Evolutionary conservation across 345 rosid genomes (phyloP).

Genomic region (Sisymbrium irio): DNA sequence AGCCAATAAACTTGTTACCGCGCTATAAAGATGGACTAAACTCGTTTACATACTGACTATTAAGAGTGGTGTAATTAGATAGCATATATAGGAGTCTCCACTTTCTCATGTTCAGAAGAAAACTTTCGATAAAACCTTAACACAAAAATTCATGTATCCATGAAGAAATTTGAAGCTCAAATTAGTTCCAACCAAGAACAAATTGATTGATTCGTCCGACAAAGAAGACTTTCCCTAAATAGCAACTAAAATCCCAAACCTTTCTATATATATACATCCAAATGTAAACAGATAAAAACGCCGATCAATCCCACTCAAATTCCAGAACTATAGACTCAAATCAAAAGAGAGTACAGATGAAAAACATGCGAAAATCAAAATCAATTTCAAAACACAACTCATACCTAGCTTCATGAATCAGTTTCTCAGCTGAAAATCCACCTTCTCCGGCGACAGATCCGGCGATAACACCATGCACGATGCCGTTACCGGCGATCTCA

Average conservation of each 20-base stretch:
- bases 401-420: constrained; percentile 33
- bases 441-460: constrained; percentile 38
- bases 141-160: not conserved
- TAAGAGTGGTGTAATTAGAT: too few species aligned
- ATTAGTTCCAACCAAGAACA: not conserved
- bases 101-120: not conserved
- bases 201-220: not conserved
- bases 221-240: constrained; percentile 10
- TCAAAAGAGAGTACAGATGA: not conserved
- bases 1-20: not conserved
- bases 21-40: not conserved
- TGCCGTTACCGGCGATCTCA: constrained; percentile 23
- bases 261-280: not conserved
- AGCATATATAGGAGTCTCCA: not conserved
- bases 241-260: constrained; percentile 6
- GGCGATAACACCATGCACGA: constrained; percentile 3
- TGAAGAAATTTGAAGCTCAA: not conserved
- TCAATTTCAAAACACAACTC: not conserved
- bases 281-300: not conserved
- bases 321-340: not conserved
- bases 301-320: not conserved
- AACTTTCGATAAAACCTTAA: not conserved
- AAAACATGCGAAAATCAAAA: constrained; percentile 7
- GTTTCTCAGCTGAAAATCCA: constrained; percentile 28
- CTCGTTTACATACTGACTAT: too few species aligned